Evolutionary conservation across 495 filamentous ascomycete genomes (phyloP), one percentile per base, ranked within the genome.

Genomic region (Penicillium arizonense): DNA sequence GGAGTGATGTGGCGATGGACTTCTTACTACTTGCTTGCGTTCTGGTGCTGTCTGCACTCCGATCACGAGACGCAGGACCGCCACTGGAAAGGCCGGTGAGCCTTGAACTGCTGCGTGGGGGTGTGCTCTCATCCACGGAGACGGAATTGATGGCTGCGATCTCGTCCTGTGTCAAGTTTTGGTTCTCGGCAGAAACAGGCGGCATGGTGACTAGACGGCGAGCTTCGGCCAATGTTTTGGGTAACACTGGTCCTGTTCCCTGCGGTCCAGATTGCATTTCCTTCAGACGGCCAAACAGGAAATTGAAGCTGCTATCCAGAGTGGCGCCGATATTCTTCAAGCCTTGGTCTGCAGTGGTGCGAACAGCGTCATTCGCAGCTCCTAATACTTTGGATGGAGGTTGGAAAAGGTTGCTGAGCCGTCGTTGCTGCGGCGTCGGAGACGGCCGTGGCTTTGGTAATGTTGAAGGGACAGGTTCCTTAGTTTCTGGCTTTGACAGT

Each of bases 151-250:
- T 60, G 4, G 74, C 60, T 1, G 75, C 68, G 48, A 70, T 72
- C 7, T 71, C 70, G 5, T 77, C 82, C 58, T 75, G 77, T 3
- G 61, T 65, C 4, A 72, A 73, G 66, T 60, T 71, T 41, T 69
- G 77, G 34, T 86, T 81, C 20, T 84, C 83, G 34, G 77, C 69
- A 18, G 74, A 73, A 14, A 77, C 70, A n/a, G 88, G 84, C 2
- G 87, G 82, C 53, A 54, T 43, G 14, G 84, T 83, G 42, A 98
- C 87, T 10, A 98, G 80, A 65, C 87, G 91, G 38, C 91, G 82
- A 20, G 92, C 94, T 56, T 98, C 94, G 46, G 94, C 94, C 1
- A 98, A 74, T 7, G 94, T 97, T 54, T 89, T 90, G 11, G 94
- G 94, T 1, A 96, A 74, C 23, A 86, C 62, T 4, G 73, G 56